A percentile compares a stretch with the other conserved stretches of the same genome.
phyloP scores from a whole-genome alignment of 139 green algal genomes.

The Micractinium conductrix region DNA sequence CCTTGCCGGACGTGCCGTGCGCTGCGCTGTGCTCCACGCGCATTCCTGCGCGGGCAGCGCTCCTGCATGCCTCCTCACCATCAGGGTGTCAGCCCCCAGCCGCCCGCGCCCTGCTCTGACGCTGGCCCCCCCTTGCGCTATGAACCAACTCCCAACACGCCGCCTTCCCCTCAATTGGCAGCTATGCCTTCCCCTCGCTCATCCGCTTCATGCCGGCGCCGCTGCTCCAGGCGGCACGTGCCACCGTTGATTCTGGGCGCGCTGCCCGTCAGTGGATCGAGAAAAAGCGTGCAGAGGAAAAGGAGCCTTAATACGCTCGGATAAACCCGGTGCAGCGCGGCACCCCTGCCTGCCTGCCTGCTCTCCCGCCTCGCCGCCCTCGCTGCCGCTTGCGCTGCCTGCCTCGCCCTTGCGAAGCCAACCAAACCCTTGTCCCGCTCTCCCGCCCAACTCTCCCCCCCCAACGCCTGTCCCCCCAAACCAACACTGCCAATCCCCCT shows the following conservation, averaged over 20 bases:
- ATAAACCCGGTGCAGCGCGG: neutral
- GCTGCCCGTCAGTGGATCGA: constrained; percentile 55
- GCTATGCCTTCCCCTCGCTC: constrained; percentile 53
- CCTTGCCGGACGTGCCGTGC: too few species aligned
- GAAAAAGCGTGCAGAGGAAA: constrained; percentile 3
- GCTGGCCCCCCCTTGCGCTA: neutral
- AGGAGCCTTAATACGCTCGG: too few species aligned
- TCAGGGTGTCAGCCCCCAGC: neutral
- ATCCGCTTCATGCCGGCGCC: constrained; percentile 41
- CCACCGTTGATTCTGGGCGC: constrained; percentile 48
- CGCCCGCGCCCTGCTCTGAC: neutral
- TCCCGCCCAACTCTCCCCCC: neutral
- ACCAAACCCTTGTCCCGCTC: neutral
- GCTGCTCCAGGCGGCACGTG: constrained; percentile 44
- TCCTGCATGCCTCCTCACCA: neutral
- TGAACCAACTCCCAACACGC: neutral
- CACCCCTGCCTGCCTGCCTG: neutral
- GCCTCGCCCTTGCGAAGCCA: neutral
- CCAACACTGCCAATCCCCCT: too few species aligned
- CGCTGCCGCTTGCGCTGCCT: too few species aligned
- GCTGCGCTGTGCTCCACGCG: too few species aligned
- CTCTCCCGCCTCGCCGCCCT: neutral
- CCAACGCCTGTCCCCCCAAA: too few species aligned
- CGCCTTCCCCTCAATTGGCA: neutral
- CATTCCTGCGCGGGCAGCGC: too few species aligned